phyloP scores from a whole-genome alignment of 2,329 filamentous ascomycete species.

The Elsinoe arachidis region DNA sequence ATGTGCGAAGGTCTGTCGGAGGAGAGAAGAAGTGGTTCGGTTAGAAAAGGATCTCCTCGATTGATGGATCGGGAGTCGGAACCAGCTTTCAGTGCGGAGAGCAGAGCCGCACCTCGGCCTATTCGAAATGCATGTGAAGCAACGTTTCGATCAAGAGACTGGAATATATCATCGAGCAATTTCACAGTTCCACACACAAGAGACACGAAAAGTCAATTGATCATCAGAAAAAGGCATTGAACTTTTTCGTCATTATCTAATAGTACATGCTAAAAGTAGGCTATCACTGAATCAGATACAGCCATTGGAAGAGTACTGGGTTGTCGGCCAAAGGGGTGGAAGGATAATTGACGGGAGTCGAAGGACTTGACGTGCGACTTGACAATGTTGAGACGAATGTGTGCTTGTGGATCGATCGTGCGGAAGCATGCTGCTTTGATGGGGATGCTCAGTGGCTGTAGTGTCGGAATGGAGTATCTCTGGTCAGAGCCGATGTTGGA shows the following conservation, averaged over 20 bases:
- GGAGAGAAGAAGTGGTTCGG: conserved; percentile 2
- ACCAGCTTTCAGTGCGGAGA: conserved; percentile 4
- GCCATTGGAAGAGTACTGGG: conserved; percentile 12
- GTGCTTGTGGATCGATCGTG: neutral
- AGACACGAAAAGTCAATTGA: neutral
- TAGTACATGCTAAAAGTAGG: conserved; percentile 16
- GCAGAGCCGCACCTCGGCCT: conserved; percentile 11
- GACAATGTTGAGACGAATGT: conserved; percentile 11
- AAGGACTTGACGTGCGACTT: conserved; percentile 11
- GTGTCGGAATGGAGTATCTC: neutral
- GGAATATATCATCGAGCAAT: neutral
- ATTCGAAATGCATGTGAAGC: conserved; percentile 3
- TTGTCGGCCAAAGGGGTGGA: neutral
- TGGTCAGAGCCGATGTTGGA: neutral
- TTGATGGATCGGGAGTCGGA: neutral
- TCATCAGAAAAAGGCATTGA: conserved; percentile 10
- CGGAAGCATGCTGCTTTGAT: neutral
- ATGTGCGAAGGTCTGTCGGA: neutral
- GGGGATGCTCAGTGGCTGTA: neutral
- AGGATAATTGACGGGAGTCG: conserved; percentile 12
- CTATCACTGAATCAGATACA: conserved; percentile 12
- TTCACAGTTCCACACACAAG: neutral
- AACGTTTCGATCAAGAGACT: neutral
- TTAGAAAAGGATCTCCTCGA: conserved; percentile 12
- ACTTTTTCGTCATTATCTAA: conserved; percentile 16